Base-by-base conservation (phyloP, 2,329 filamentous ascomycete species). In the Lecanicillium sp. region DNA sequence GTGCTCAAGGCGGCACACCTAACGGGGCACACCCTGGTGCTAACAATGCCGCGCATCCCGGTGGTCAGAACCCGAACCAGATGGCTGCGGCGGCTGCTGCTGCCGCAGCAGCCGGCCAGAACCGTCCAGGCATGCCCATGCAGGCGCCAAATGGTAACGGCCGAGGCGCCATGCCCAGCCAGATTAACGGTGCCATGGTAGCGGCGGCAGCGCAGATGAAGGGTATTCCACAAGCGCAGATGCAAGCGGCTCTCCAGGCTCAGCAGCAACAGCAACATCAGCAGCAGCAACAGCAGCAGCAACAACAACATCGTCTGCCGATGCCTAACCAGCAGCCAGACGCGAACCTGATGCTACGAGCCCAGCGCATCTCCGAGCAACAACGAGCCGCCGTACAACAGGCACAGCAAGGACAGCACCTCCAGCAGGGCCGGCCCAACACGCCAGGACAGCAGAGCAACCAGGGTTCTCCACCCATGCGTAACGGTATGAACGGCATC, bases 191-290 rank as follows among this genome's bases (percentile, higher is more conserved):
- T 39, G 72, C 60, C 44, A 72, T 67, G 32, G 69, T 66, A 42
- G 72, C 65, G 18, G 76, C 65, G 3, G 41, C 36, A 13, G 70
- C 77, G 53, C 72, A 76, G 30, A 73, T 84, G 65, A 77, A 77
- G 43, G 74, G 74, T 33, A 69, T 84, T 17, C 77, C 80, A 28
- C 81, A 85, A 54, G 79, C 82, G 17, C 83, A 83, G 47, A 72
- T 87, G 65, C 80, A 83, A 50, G 69, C 71, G 13, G 64, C 71
- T 25, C 67, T 72, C 58, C 68, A 65, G 45, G 63, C 61, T 17
- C 37, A 40, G 9, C n/a, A n/a, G 28, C 48, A 39, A 36, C 43
- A 46, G 22, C 42, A 43, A 34, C 11, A 15, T n/a, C n/a, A n/a
- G 48, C 64, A 48, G n/a, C 65, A 73, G 45, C 66, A 64, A 5